Evolutionary conservation across 352 stramenopile genomes (phyloP).

Genomic region (Phytophthora pluvialis): DNA sequence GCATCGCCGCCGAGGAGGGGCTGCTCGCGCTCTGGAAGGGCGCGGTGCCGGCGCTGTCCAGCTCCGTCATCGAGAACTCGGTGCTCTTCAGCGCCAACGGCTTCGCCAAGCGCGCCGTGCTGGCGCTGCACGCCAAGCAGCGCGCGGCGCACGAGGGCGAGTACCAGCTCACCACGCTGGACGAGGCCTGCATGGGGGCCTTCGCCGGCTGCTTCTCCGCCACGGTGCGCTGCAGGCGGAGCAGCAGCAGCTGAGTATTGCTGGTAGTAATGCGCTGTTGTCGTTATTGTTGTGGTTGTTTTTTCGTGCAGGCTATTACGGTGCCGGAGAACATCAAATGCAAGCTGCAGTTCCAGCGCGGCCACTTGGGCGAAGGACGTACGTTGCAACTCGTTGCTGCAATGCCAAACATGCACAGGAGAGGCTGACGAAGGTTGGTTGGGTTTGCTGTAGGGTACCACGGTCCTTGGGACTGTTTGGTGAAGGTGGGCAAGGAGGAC

Average conservation of each 20-base stretch:
- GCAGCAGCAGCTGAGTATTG: neutral
- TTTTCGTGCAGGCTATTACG: conserved; percentile 82
- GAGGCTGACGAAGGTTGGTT: neutral
- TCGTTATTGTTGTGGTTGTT: neutral
- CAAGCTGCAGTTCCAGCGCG: conserved; percentile 82
- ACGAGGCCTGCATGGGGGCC: conserved; percentile 85
- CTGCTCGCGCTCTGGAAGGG: conserved; percentile 86
- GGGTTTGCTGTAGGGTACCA: conserved; percentile 50
- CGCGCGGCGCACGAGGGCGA: conserved; percentile 50
- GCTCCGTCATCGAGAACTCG: conserved; percentile 91
- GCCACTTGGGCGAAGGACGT: conserved; percentile 67
- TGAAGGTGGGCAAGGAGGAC: conserved; percentile 67
- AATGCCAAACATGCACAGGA: neutral
- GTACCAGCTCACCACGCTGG: conserved; percentile 74
- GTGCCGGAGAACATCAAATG: conserved; percentile 88
- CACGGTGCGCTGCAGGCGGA: conserved; percentile 45
- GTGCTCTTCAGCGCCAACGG: conserved; percentile 91
- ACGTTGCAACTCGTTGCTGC: conserved; percentile 19
- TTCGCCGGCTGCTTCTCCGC: conserved; percentile 86
- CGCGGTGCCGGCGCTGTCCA: conserved; percentile 85
- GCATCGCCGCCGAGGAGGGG: conserved; percentile 79
- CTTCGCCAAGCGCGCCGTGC: conserved; percentile 68
- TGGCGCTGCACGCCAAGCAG: conserved; percentile 61
- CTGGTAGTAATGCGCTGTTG: neutral
- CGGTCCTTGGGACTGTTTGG: conserved; percentile 69